Percentiles rank a stretch among this genome's conserved stretches.
phyloP scores from a whole-genome alignment of 257 asterid genomes.

The Rhazya stricta region DNA sequence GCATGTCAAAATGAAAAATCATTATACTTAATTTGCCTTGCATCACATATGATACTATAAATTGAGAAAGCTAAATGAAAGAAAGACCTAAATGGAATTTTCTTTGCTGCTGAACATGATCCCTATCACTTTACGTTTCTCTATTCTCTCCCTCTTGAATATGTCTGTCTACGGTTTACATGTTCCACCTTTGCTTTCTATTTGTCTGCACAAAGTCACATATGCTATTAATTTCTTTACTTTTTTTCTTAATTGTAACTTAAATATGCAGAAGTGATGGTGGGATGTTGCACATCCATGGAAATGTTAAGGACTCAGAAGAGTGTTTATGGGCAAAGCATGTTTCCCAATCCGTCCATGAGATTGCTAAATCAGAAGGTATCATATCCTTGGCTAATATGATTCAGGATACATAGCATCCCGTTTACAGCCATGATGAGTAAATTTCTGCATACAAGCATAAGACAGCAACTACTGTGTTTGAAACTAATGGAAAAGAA shows the following conservation, averaged over 20 bases:
- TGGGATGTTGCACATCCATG: conserved; percentile 76
- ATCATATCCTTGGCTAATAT: conserved; percentile 3
- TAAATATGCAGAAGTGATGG: conserved; percentile 61
- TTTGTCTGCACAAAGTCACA: not conserved
- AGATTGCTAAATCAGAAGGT: conserved; percentile 64
- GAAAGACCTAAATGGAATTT: too few relatives aligned
- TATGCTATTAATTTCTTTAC: conserved; percentile 2
- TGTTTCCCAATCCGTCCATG: conserved; percentile 50
- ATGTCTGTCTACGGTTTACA: not conserved
- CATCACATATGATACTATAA: not conserved
- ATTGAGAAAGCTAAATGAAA: not conserved
- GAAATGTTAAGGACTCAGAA: conserved; percentile 80
- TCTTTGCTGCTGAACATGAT: not conserved
- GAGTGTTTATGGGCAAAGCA: conserved; percentile 56
- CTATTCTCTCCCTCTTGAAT: not conserved
- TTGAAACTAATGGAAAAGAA: conserved; percentile 5
- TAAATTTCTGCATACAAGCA: not conserved
- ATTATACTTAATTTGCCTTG: not conserved
- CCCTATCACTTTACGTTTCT: not conserved
- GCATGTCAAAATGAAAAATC: too few relatives aligned
- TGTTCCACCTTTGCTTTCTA: not conserved
- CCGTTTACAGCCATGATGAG: not conserved
- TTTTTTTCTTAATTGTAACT: not conserved
- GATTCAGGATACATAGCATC: not conserved
- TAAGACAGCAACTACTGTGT: not conserved